Percentiles rank a stretch among this genome's conserved stretches.
These are phyloP conservation scores for Cornus florida DNA, from an alignment of 148 eudicot genomes.

Conservation along the genomic window DNA sequence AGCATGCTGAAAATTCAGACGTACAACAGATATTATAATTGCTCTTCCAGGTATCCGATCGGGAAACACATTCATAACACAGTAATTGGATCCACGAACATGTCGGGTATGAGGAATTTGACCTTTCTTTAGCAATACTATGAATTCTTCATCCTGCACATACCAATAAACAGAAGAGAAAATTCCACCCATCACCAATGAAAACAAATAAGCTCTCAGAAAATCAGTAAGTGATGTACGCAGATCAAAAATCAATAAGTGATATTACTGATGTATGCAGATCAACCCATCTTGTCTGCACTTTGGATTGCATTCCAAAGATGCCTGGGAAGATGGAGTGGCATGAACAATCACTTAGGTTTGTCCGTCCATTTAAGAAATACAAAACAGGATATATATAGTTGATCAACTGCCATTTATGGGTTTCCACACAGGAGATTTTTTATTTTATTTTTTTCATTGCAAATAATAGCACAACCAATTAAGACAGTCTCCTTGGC, in stretches of 20 bases:
- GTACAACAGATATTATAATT: slow-evolving; percentile 83
- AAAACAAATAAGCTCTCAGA: background rate
- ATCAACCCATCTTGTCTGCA: background rate
- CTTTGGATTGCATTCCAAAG: background rate
- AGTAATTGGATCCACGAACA: slow-evolving; percentile 85
- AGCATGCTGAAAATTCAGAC: slow-evolving; percentile 24
- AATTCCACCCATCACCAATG: background rate
- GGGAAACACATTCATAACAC: slow-evolving; percentile 81
- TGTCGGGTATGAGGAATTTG: slow-evolving; percentile 83
- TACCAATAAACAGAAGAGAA: background rate
- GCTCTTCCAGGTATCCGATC: slow-evolving; percentile 92
- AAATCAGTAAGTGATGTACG: background rate
- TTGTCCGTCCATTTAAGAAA: background rate
- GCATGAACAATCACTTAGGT: background rate
- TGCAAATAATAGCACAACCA: background rate
- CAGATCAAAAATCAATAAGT: background rate
- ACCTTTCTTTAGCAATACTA: slow-evolving; percentile 56
- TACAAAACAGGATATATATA: background rate
- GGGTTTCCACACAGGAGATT: background rate
- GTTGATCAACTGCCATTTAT: background rate
- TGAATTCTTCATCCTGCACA: slow-evolving; percentile 80
- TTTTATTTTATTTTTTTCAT: too few species aligned
- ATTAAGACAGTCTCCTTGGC: background rate
- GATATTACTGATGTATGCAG: background rate
- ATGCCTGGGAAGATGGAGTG: background rate